phyloP scores from a whole-genome alignment of 495 filamentous ascomycete genomes.

The Chaetomidium leptoderma region DNA sequence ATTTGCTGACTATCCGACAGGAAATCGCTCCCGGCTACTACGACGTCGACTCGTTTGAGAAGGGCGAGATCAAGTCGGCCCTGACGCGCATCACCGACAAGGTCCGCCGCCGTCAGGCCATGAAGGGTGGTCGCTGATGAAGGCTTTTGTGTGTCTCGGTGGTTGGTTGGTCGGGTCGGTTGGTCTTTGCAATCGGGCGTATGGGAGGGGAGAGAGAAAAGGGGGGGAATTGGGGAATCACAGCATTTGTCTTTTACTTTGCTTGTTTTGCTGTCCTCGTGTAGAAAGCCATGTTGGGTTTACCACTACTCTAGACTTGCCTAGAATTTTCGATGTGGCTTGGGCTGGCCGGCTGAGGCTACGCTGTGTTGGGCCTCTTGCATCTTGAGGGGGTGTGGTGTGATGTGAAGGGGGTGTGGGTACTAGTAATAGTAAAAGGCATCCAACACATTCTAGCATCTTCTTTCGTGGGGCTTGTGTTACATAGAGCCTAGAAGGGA shows the following conservation, averaged over 20 bases:
- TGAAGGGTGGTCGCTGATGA: constrained; percentile 44
- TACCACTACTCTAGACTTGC: background rate
- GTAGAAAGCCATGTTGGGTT: background rate
- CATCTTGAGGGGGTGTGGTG: background rate
- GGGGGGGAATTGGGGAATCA: background rate
- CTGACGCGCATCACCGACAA: constrained; percentile 71
- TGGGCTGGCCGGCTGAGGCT: background rate
- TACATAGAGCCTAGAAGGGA: too few relatives aligned
- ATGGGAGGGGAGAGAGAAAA: background rate
- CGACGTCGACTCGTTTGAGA: constrained; percentile 74
- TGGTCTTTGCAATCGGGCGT: background rate
- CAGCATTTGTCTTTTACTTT: background rate
- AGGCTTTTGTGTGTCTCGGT: background rate
- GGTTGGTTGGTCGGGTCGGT: background rate
- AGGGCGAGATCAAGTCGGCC: constrained; percentile 78
- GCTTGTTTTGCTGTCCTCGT: too few relatives aligned
- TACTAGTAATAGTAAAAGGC: background rate
- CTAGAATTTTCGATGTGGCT: background rate
- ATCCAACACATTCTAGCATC: too few relatives aligned
- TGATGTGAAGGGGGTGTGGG: background rate
- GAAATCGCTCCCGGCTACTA: constrained; percentile 94
- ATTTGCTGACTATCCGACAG: constrained; percentile 31
- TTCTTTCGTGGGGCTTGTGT: too few relatives aligned
- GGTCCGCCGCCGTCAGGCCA: constrained; percentile 66
- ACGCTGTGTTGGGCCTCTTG: background rate